Evolutionary conservation across 805 yeast species (phyloP), one percentile per base, ranked within the genome.

Genomic region (Candida pseudofarinosa): DNA sequence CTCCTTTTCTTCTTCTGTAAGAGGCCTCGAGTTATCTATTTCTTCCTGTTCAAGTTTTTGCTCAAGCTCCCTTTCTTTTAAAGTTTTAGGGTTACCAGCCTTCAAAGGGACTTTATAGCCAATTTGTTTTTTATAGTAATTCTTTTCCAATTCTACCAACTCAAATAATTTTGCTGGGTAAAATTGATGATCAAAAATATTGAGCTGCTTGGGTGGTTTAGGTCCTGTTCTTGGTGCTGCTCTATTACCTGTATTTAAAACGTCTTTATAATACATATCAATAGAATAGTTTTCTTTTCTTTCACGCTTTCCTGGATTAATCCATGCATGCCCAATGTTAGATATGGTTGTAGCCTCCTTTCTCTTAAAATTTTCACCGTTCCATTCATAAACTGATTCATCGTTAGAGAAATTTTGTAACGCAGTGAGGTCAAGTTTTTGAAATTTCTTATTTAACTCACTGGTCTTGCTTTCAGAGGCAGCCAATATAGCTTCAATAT

Each of bases 171-270:
- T 76, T n/a, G 82, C 74, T 1, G 96, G 88, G 60, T 77, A 87
- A 54, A 93, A 88, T 63, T 93, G 99, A 63, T 90, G 97, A 57
- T 93, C 96, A 58, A 85, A 87, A 33, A 88, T 71, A 45, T 80
- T 81, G 46, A 86, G 69, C 53, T 88, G 93, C 56, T 84, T 88
- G 31, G 98, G 97, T 35, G 95, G 87, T 48, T 77, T 79, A 14
- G 95, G 93, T 1, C 83, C 85, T 7, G 77, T 71, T 35, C 73
- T 70, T 40, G 69, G 67, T 41, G 69, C 58, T 10, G 52, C 46
- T 53, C 85, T 73, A 37, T 85, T 81, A 4, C 91, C 88, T 1
- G 88, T 77, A 52, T 82, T 80, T 53, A 90, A 67, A 7, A 84
- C 89, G 56, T 82, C 91, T 60, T 84, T 83, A 62, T 86, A 86